Evolutionary conservation across 1,284 basidiomycete species (phyloP).

Genomic region (Paramarasmius palmivorus): DNA sequence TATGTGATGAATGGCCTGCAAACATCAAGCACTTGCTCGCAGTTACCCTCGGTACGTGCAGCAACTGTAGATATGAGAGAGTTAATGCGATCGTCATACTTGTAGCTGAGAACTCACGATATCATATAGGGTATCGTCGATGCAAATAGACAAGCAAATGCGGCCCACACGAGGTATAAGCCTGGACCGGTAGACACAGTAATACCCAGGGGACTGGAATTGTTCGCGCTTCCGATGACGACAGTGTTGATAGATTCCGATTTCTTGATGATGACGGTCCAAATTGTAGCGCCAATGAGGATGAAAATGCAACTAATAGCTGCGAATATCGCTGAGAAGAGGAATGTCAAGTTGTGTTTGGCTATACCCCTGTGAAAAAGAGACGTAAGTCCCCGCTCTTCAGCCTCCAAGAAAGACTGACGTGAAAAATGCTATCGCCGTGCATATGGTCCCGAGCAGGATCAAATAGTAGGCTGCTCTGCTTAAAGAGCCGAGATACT

Average conservation of each 20-base stretch:
- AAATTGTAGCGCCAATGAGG: conserved; percentile 70
- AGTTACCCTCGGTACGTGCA: conserved; percentile 70
- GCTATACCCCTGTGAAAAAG: conserved; percentile 55
- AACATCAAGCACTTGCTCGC: neutral
- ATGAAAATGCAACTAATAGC: conserved; percentile 61
- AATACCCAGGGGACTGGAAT: conserved; percentile 56
- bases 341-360: conserved; percentile 65
- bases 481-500: conserved; percentile 62
- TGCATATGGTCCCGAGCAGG: conserved; percentile 68
- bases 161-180: conserved; percentile 68
- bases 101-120: conserved; percentile 43
- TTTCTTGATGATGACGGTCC: conserved; percentile 74
- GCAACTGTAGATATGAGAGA: conserved; percentile 44
- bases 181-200: conserved; percentile 60
- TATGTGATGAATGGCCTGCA: conserved; percentile 17
- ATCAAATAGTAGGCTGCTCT: conserved; percentile 75
- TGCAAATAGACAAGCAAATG: conserved; percentile 61
- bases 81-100: conserved; percentile 4
- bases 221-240: conserved; percentile 37
- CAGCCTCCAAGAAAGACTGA: conserved; percentile 28
- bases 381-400: conserved; percentile 12
- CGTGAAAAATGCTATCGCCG: conserved; percentile 64
- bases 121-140: conserved; percentile 75
- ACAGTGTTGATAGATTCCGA: conserved; percentile 57
- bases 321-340: conserved; percentile 64